Base-by-base conservation (phyloP, 129 eudicot species). In the Arctium minus region DNA sequence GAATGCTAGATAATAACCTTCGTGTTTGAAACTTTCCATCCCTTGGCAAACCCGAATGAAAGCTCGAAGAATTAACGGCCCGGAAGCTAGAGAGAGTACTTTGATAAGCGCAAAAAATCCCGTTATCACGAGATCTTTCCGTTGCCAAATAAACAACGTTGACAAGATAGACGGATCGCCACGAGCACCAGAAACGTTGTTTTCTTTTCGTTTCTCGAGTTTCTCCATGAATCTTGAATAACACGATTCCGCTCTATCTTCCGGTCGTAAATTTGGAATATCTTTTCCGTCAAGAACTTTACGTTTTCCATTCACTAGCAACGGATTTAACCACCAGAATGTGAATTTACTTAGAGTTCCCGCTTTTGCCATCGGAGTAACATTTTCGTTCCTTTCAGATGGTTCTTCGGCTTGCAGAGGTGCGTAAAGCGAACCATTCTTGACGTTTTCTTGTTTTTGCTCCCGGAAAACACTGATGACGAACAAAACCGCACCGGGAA, bases 241-340 rank as follows among this genome's bases (percentile, higher is more conserved):
- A 46, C 90, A 87, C 6, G 80, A 37, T 50, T 85, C 89, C 0
- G 92, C 90, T 79, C 77, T 79, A 53, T 92, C 97, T 64, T 68
- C 87, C 0, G 7, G 73, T 60, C 83, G 84, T 83, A 92, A 60
- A 33, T 70, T 76, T 13, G 97, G 97, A 50, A 90, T 82, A 73
- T 92, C 97, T 2, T 75, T 77, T n/a, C 84, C 91, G 37, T 86
- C 84, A 9, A 92, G 87, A 76, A 85, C 85, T 80, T 88, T 90
- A 72, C 40, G 60, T 76, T 88, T 90, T 10, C 92, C 97, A 60
- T 80, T 90, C 72, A 73, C 67, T 37, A 90, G 56, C 39, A 92
- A n/a, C 37, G 88, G 80, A 82, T 90, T 92, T 15, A 92, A 76
- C 94, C 97, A 92, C 87, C 89, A 90, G 76, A 92, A 92, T 67